phyloP scores from a whole-genome alignment of 2,329 filamentous ascomycete genomes.

The Penicillium sp. region DNA sequence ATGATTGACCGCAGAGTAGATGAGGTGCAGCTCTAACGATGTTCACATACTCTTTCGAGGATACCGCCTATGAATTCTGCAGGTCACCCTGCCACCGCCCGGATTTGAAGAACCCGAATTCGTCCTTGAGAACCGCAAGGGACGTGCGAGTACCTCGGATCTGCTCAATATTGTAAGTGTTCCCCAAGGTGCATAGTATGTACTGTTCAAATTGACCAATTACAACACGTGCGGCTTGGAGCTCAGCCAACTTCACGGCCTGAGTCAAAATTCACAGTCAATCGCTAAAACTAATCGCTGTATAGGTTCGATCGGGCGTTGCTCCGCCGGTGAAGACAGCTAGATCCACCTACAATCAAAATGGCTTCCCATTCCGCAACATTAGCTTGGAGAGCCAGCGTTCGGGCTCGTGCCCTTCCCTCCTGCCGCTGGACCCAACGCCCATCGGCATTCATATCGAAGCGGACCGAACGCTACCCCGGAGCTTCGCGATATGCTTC shows the following conservation, averaged over 20 bases:
- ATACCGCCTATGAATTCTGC: conserved; percentile 4
- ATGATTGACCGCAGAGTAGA: neutral
- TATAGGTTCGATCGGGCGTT: conserved; percentile 21
- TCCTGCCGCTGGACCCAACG: conserved; percentile 27
- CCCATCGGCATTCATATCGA: conserved; percentile 21
- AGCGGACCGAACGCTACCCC: conserved; percentile 13
- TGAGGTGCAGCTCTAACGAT: neutral
- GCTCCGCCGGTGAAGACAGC: conserved; percentile 18
- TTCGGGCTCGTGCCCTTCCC: conserved; percentile 26
- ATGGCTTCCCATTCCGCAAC: conserved; percentile 27
- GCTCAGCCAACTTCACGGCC: neutral
- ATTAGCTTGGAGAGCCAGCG: conserved; percentile 29
- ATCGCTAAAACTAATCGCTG: conserved; percentile 10
- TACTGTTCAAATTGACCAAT: neutral
- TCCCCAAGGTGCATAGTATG: neutral
- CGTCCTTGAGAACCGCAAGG: conserved; percentile 21
- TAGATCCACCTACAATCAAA: conserved; percentile 8
- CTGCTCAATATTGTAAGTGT: conserved; percentile 22
- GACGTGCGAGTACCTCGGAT: conserved; percentile 21
- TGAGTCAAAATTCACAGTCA: neutral
- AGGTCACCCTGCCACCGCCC: conserved; percentile 13
- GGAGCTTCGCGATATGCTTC: conserved; percentile 25
- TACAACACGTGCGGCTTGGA: neutral
- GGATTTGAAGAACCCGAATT: conserved; percentile 18
- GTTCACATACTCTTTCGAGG: neutral